Conservation (phyloP, 108 stramenopile species). For the Parietichytrium sp. region DNA sequence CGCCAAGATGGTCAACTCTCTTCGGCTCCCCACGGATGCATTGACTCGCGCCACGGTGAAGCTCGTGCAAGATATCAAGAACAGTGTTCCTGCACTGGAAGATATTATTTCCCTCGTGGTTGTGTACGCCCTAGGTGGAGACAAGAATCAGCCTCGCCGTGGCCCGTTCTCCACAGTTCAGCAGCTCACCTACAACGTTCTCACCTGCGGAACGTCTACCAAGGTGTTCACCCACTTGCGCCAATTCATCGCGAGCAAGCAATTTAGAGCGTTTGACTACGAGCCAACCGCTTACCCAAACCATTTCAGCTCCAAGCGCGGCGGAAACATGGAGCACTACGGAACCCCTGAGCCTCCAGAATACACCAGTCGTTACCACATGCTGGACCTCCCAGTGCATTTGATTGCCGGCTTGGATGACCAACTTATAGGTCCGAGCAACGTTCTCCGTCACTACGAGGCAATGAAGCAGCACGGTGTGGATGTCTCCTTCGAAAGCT, state of each 20-base stretch:
- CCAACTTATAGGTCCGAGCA: constrained; percentile 37
- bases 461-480: not conserved
- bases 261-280: constrained; percentile 28
- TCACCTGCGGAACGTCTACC: constrained; percentile 32
- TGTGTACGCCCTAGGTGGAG: constrained; percentile 14
- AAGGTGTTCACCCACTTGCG: constrained; percentile 13
- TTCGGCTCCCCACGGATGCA: constrained; percentile 19
- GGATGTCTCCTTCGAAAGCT: not conserved
- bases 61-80: constrained; percentile 26
- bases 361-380: constrained; percentile 8
- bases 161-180: constrained; percentile 26
- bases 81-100: constrained; percentile 16
- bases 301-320: constrained; percentile 1
- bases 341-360: constrained; percentile 30
- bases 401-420: constrained; percentile 36
- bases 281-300: constrained; percentile 9
- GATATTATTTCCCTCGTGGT: constrained; percentile 31
- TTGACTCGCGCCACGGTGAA: constrained; percentile 26
- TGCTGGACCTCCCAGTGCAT: constrained; percentile 40
- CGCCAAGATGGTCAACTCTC: not conserved
- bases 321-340: constrained; percentile 38
- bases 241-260: constrained; percentile 10
- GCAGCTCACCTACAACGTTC: constrained; percentile 33
- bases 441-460: not conserved
- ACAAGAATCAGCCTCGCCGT: not conserved